Base-by-base conservation (phyloP, 2,329 filamentous ascomycete genomes). In the Coniosporium tulheliwenetii region DNA sequence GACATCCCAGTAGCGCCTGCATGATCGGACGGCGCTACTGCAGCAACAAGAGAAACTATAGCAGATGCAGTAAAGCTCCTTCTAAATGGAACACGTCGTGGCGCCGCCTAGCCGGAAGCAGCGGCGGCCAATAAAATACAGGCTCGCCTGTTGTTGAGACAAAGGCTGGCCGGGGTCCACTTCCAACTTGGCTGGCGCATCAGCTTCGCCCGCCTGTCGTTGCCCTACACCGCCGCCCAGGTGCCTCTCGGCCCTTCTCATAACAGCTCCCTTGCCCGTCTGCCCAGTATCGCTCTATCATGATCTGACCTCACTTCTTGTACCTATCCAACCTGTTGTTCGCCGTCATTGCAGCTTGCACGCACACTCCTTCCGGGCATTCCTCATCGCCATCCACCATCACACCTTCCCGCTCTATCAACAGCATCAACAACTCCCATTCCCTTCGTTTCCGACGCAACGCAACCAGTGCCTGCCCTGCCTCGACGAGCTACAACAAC, bases 391-490 rank as follows among this genome's bases (percentile, higher is more conserved):
- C 19, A 26, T 26, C 19, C n/a, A n/a, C n/a, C n/a, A n/a, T n/a
- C n/a, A n/a, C n/a, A 26, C 19, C 19, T 26, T 26, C 19, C 19
- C 19, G 19, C 19, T 26, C 19, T 26, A 26, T 7, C 19, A 26
- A 26, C 19, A 26, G 19, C 19, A 7, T 26, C 19, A 26, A 26
- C 19, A 26, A 45, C 45, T 43, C 51, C 46, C 51, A 52, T 48
- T 50, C 52, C 52, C 55, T 53, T 54, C 54, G 44, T 50, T 52
- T 46, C 47, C 45, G 45, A 41, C 45, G 44, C 48, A 46, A 38
- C 50, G 45, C 51, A 52, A 50, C 50, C 52, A 53, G 56, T 52
- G 50, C 53, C 54, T 40, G 39, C 44, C 47, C 47, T 36, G 42
- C 40, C 48, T 44, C 41, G 41, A 47, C 45, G 19, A 26, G 19